Percentiles rank a stretch among this genome's conserved stretches.
Evolutionary conservation across 805 yeast species (phyloP).

Genomic region (Dipodascus albidus): DNA sequence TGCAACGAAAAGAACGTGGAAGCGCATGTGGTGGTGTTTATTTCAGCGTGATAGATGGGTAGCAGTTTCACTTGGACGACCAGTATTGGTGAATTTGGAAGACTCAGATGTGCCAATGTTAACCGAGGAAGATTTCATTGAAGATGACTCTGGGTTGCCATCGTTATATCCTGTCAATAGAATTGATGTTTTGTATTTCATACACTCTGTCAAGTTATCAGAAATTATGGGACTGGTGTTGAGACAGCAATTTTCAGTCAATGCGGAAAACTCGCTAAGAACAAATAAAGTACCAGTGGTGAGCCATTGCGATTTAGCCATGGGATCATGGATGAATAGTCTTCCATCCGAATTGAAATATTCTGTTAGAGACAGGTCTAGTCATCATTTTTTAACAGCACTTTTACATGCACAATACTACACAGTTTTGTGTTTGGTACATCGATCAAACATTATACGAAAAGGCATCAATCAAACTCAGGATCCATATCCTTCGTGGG

Average conservation of each 20-base stretch:
- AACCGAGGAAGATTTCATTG: slow-evolving; percentile 48
- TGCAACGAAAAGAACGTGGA: slow-evolving; percentile 39
- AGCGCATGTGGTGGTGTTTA: slow-evolving; percentile 69
- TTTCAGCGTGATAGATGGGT: slow-evolving; percentile 60
- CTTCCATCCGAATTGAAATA: slow-evolving; percentile 54
- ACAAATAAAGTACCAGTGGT: slow-evolving; percentile 38
- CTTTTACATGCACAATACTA: slow-evolving; percentile 59
- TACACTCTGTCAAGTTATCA: slow-evolving; percentile 52
- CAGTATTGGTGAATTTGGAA: slow-evolving; percentile 52
- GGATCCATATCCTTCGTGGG: slow-evolving; percentile 53
- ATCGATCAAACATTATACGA: slow-evolving; percentile 49
- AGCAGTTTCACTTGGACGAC: slow-evolving; percentile 67
- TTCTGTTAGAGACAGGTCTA: slow-evolving; percentile 40
- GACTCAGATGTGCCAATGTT: slow-evolving; percentile 71
- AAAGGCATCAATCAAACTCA: slow-evolving; percentile 14
- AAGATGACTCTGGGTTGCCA: slow-evolving; percentile 33
- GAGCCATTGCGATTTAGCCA: slow-evolving; percentile 56
- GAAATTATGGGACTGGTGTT: slow-evolving; percentile 62
- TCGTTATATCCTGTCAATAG: slow-evolving; percentile 33
- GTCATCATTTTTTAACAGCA: slow-evolving; percentile 47
- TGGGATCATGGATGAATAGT: slow-evolving; percentile 66
- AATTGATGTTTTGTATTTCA: slow-evolving; percentile 44
- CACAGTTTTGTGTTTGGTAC: slow-evolving; percentile 58
- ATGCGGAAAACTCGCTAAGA: slow-evolving; percentile 40
- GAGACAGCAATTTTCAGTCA: slow-evolving; percentile 59